Conservation (phyloP, 805 yeast genomes). For the Spathaspora gorwiae region DNA sequence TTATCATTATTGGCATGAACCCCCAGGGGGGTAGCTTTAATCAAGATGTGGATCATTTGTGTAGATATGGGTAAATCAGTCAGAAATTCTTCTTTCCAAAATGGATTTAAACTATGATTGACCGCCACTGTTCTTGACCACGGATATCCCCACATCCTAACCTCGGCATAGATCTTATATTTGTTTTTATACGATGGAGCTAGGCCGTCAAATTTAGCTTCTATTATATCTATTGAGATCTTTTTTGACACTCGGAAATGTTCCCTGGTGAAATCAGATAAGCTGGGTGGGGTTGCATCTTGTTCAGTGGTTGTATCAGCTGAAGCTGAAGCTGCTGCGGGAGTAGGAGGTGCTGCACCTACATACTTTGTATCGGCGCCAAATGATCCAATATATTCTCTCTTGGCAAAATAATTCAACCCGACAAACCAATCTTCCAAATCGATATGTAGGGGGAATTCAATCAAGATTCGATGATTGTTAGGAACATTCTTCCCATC, state of each 20-base stretch:
- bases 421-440: slow-evolving; percentile 77
- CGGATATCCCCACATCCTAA: slow-evolving; percentile 64
- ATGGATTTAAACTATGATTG: slow-evolving; percentile 47
- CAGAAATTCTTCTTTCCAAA: slow-evolving; percentile 78
- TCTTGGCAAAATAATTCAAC: slow-evolving; percentile 54
- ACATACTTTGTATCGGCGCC: slow-evolving; percentile 5
- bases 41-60: slow-evolving; percentile 45
- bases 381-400: slow-evolving; percentile 46
- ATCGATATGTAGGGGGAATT: slow-evolving; percentile 64
- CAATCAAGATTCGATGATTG: slow-evolving; percentile 45
- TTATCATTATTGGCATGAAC: slow-evolving; percentile 31
- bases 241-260: slow-evolving; percentile 51
- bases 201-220: slow-evolving; percentile 48
- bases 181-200: slow-evolving; percentile 3
- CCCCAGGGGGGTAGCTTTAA: slow-evolving; percentile 26
- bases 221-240: slow-evolving; percentile 55
- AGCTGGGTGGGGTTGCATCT: slow-evolving; percentile 7
- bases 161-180: slow-evolving; percentile 57
- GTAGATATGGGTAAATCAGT: slow-evolving; percentile 57
- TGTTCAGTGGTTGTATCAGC: background rate
- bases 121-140: slow-evolving; percentile 78
- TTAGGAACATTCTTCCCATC: slow-evolving; percentile 32
- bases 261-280: slow-evolving; percentile 20
- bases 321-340: background rate
- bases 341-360: background rate